phyloP scores from a whole-genome alignment of 164 flowering plant species.

The Annona squamosa region DNA sequence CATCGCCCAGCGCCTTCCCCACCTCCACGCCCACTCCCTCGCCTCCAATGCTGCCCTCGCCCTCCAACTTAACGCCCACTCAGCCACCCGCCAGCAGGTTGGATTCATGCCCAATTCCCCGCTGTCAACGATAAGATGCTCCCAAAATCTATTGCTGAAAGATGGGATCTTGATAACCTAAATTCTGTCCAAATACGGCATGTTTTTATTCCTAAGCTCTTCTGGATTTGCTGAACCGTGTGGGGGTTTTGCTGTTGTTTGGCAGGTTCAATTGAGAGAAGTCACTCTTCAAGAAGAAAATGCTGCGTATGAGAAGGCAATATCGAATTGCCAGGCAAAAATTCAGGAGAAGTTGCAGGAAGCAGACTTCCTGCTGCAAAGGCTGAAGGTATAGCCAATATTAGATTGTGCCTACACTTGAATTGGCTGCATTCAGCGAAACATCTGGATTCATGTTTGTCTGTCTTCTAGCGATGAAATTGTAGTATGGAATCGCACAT shows the following conservation, averaged over 20 bases:
- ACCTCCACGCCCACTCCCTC: conserved; percentile 85
- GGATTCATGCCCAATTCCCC: not conserved
- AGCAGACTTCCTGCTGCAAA: conserved; percentile 42
- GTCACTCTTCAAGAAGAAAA: conserved; percentile 76
- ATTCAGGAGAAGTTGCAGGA: conserved; percentile 79
- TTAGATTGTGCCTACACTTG: too few relatives aligned
- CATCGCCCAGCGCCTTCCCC: conserved; percentile 85
- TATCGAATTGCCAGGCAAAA: conserved; percentile 58
- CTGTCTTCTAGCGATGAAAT: too few relatives aligned
- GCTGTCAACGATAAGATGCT: not conserved
- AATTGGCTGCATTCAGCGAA: too few relatives aligned
- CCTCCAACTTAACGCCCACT: conserved; percentile 71
- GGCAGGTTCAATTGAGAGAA: conserved; percentile 67
- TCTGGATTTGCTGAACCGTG: not conserved
- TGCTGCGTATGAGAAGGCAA: conserved; percentile 67
- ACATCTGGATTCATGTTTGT: too few relatives aligned
- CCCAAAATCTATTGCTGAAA: too few relatives aligned
- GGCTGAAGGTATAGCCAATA: conserved; percentile 40
- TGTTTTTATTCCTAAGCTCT: not conserved
- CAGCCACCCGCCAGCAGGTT: conserved; percentile 76
- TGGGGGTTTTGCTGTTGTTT: not conserved
- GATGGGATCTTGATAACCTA: too few relatives aligned
- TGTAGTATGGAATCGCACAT: too few relatives aligned
- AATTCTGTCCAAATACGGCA: not conserved
- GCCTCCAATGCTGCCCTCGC: conserved; percentile 88